Evolutionary conservation across 805 yeast genomes (phyloP), one percentile per base, ranked within the genome.

Genomic region (Nakazawaea populi): DNA sequence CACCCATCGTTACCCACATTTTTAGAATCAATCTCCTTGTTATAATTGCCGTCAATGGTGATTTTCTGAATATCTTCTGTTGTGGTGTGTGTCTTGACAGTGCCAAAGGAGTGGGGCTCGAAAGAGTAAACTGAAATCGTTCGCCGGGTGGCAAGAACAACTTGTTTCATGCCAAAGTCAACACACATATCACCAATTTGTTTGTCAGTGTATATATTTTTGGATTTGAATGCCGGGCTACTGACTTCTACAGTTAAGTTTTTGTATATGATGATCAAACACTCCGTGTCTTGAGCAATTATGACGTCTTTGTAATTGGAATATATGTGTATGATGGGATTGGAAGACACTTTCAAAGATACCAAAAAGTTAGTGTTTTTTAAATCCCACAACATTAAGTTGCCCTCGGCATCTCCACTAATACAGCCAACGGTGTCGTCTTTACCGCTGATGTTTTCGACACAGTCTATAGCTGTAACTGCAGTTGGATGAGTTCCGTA

Each of bases 1-100:
- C 70, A 63, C 1, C 76, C 76, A 56, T 74, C 77, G n/a, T 63
- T 60, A 1, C 79, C 79, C 5, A 66, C 52, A 6, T 47, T n/a
- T 8, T 39, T n/a, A 14, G 18, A 37, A 14, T 41, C 67, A 4
- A 62, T 53, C 2, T 53, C 49, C 6, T 31, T 43, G 24, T 18
- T 46, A 8, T 29, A 12, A 29, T 41, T 40, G 29, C n/a, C 31
- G 14, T 46, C 44, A 11, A 46, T 38, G 8, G 31, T 18, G 6
- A 39, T n/a, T n/a, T 46, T 11, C 24, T n/a, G 30, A 11, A 40
- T 39, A n/a, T 44, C 31, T n/a, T 32, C 34, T 29, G 35, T 6
- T 8, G 38, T 32, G 10, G 7, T 7, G 29, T 43, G 32, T 1
- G 37, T 24, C 24, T 43, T 43, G 7, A 18, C 8, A 5, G 38